Conservation (phyloP, 225 moss, liverwort and hornwort genomes). For the Takakia lepidozioides region DNA sequence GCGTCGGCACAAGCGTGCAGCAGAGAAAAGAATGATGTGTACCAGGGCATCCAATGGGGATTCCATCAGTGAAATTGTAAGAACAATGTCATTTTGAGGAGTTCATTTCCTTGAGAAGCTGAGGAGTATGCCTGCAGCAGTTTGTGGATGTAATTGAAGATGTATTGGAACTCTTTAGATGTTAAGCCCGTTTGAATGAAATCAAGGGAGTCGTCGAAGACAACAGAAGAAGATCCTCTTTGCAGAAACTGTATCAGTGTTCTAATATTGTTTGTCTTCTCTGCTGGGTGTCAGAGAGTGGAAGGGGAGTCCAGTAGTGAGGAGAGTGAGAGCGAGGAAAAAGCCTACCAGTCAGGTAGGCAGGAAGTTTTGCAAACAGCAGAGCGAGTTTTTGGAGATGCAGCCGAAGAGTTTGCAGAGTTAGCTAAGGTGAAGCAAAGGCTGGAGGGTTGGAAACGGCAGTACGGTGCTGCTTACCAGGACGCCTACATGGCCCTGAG, state of each 20-base stretch:
- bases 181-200: no score
- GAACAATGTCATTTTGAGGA: no score
- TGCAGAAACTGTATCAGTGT: no score
- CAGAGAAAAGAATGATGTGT: conserved; percentile 32
- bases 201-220: no score
- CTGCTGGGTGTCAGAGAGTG: conserved; percentile 49
- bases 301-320: conserved; percentile 98
- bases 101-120: no score
- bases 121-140: no score
- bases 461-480: conserved; percentile 68
- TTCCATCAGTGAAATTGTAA: conserved; percentile 35
- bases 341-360: conserved; percentile 70
- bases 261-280: no score
- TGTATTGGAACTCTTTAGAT: no score
- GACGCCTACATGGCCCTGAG: conserved; percentile 90
- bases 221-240: no score
- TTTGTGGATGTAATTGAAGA: no score
- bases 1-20: conserved; percentile 44
- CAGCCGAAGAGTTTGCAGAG: conserved; percentile 79
- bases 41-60: conserved; percentile 47
- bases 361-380: conserved; percentile 80
- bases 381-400: conserved; percentile 80
- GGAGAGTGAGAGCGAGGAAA: conserved; percentile 94
- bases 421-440: conserved; percentile 78
- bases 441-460: conserved; percentile 74